Conservation (phyloP, 768 basidiomycete species). For the Cantharellus cinnabarinus region DNA sequence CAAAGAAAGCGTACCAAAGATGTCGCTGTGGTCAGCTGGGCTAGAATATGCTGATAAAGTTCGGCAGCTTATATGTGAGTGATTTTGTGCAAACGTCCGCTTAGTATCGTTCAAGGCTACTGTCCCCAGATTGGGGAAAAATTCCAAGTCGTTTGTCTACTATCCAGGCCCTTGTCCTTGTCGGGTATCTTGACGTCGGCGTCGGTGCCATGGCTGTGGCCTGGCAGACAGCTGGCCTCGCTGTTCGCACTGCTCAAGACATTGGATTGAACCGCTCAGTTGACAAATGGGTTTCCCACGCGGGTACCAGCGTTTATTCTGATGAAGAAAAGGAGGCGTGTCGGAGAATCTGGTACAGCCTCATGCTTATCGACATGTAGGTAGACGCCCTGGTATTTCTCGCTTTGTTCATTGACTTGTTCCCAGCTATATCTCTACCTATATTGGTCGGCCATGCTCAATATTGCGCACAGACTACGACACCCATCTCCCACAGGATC, state of each 20-base stretch:
- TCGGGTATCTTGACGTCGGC: slow-evolving; percentile 72
- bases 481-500: slow-evolving; percentile 12
- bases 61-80: slow-evolving; percentile 31
- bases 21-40: slow-evolving; percentile 70
- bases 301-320: slow-evolving; percentile 19
- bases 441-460: slow-evolving; percentile 11
- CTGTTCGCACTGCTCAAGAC: slow-evolving; percentile 36
- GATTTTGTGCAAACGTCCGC: not conserved
- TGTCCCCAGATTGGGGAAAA: not conserved
- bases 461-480: slow-evolving; percentile 17
- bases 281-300: slow-evolving; percentile 40
- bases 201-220: slow-evolving; percentile 74
- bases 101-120: not conserved
- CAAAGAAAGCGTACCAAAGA: not conserved
- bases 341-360: slow-evolving; percentile 14
- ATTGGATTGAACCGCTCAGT: slow-evolving; percentile 65
- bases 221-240: not conserved
- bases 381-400: not conserved
- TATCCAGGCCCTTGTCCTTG: slow-evolving; percentile 57
- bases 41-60: slow-evolving; percentile 51
- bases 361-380: slow-evolving; percentile 12
- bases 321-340: slow-evolving; percentile 16
- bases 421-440: slow-evolving; percentile 9
- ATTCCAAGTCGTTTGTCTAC: slow-evolving; percentile 32
- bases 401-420: not conserved